phyloP scores from a whole-genome alignment of 257 asterid species.

The Plectranthus barbatus region DNA sequence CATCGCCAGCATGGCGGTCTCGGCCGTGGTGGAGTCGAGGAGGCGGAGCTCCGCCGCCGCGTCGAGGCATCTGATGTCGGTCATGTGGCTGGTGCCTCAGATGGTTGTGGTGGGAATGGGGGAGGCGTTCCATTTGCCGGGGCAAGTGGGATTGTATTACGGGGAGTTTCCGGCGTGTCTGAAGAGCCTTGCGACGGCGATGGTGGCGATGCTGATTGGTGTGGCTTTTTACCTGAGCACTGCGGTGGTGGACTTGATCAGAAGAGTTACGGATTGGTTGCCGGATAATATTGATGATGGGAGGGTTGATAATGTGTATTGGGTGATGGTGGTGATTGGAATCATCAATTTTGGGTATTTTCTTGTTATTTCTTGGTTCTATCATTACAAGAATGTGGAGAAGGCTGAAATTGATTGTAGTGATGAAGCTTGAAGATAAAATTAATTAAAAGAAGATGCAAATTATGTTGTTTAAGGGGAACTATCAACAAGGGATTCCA shows the following conservation, averaged over 20 bases:
- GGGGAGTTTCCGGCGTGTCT: constrained; percentile 27
- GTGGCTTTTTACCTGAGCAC: constrained; percentile 19
- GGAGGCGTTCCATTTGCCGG: constrained; percentile 47
- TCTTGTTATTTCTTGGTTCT: constrained; percentile 23
- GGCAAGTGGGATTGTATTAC: constrained; percentile 29
- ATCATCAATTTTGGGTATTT: constrained; percentile 17
- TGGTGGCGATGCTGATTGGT: constrained; percentile 24
- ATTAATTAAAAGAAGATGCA: too few relatives aligned
- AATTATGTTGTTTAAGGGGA: too few relatives aligned
- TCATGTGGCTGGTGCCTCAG: constrained; percentile 48
- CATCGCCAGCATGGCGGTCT: constrained; percentile 35
- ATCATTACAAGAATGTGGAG: constrained; percentile 6
- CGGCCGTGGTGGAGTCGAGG: constrained; percentile 37
- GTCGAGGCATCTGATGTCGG: neutral
- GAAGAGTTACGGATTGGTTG: constrained; percentile 24
- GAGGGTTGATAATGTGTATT: constrained; percentile 26
- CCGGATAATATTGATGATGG: constrained; percentile 28
- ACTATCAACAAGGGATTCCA: too few relatives aligned
- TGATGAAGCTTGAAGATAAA: neutral
- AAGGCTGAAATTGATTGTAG: neutral
- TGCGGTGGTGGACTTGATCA: constrained; percentile 14
- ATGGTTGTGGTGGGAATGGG: constrained; percentile 35
- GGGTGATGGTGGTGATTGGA: constrained; percentile 26
- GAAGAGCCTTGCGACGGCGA: constrained; percentile 29
- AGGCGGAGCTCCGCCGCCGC: constrained; percentile 13